Evolutionary conservation across 768 basidiomycete species (phyloP), one percentile per base, ranked within the genome.

Genomic region (Lentinula edodes): DNA sequence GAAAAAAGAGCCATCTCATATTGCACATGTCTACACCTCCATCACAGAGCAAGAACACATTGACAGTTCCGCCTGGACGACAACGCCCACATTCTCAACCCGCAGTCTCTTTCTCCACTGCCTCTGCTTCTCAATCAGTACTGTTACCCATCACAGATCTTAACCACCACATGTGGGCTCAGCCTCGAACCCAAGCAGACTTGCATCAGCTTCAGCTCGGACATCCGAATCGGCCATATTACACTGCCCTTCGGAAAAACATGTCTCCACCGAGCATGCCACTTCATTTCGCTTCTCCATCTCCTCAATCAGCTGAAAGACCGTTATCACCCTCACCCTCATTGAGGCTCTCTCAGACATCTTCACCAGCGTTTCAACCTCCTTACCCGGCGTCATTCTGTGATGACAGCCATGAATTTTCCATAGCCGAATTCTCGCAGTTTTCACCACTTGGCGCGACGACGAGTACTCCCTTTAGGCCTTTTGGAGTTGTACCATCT

Each of bases 21-120:
- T 42, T 59, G 46, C 58, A 59, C 18, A 35, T 50, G 34, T 59
- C 58, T 38, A 45, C 45, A 13, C 58, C 58, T 16, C 45, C 58
- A 35, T 35, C 43, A 5, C 23, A 13, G 36, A 48, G 28, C 39
- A n/a, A 23, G 23, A 20, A 15, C 13, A 45, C 23, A 16, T 18
- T 3, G 20, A 16, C 58, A 1, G 23, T 28, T 15, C 6, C 46
- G 8, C 28, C 58, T 32, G 18, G 15, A 38, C 48, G 38, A 18
- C 45, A 36, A 12, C 43, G 58, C 18, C 58, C 43, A 3, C 58
- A 59, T 9, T 59, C 58, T 38, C 58, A 59, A 38, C 58, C 58
- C 18, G 35, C 43, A 16, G 15, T n/a, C 6, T 42, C 35, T 28
- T 13, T 4, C 6, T 6, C 15, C 56, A n/a, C 39, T 10, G 56